Percentiles rank a stretch among this genome's conserved stretches.
Evolutionary conservation across 352 stramenopile species (phyloP).

Genomic region (Pelagophyceae sp.): DNA sequence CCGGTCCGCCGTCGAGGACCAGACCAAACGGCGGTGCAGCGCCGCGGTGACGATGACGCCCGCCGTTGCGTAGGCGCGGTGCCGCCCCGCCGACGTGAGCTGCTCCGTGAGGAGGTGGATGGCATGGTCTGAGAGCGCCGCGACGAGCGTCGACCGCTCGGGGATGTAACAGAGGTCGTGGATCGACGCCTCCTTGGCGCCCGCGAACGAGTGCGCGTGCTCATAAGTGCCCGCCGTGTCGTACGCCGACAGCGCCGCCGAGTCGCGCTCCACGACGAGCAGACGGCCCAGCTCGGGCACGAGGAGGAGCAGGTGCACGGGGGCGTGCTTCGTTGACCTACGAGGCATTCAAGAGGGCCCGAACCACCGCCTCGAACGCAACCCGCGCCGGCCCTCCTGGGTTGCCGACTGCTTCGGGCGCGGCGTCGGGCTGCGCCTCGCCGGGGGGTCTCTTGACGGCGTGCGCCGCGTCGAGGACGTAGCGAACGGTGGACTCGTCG

Average conservation of each 20-base stretch:
- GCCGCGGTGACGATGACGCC: constrained; percentile 51
- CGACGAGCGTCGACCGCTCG: constrained; percentile 7
- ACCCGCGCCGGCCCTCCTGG: neutral
- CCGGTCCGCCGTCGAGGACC: constrained; percentile 48
- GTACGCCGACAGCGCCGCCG: neutral
- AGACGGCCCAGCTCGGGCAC: constrained; percentile 6
- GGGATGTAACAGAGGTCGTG: constrained; percentile 23
- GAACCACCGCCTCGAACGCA: no score
- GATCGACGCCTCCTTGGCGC: constrained; percentile 16
- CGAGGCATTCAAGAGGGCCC: no score
- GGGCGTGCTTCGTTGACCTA: neutral
- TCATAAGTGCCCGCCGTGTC: neutral
- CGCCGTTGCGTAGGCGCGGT: constrained; percentile 15
- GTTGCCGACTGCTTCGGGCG: neutral
- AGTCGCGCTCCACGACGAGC: constrained; percentile 21
- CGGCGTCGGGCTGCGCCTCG: neutral
- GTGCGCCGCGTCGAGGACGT: neutral
- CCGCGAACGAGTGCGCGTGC: constrained; percentile 2
- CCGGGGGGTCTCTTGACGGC: no score
- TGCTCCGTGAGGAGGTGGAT: constrained; percentile 23
- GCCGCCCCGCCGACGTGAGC: constrained; percentile 7
- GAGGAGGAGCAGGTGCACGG: constrained; percentile 14
- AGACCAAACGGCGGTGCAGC: constrained; percentile 44
- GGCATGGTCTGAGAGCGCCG: constrained; percentile 24
- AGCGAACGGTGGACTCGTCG: constrained; percentile 9